phyloP scores from a whole-genome alignment of 2,329 filamentous ascomycete species.

The Ophiostoma fasciatum region DNA sequence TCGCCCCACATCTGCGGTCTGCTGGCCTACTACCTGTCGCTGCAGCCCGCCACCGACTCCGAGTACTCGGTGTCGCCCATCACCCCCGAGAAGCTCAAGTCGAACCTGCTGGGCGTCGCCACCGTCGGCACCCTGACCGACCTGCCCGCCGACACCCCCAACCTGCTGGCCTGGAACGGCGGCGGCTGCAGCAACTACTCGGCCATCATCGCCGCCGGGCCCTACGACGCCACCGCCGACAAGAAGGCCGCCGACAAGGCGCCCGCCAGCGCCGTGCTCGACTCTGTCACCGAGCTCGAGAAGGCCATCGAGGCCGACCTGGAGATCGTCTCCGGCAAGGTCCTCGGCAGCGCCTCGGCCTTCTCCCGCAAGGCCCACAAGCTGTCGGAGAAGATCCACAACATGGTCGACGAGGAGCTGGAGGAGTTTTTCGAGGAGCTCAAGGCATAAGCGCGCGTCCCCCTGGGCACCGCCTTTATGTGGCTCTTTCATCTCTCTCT shows the following conservation, averaged over 20 bases:
- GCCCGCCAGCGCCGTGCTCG: conserved; percentile 18
- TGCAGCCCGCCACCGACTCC: conserved; percentile 80
- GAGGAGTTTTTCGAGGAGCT: conserved; percentile 43
- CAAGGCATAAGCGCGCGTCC: conserved; percentile 20
- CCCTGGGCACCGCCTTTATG: too few relatives aligned
- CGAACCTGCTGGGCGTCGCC: conserved; percentile 67
- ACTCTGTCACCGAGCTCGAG: conserved; percentile 44
- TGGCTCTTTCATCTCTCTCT: conserved; percentile 1
- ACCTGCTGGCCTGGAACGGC: conserved; percentile 98
- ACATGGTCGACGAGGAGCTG: conserved; percentile 46
- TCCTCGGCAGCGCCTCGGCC: conserved; percentile 37
- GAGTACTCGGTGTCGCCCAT: conserved; percentile 81
- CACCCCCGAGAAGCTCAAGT: conserved; percentile 89
- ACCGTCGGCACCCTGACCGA: conserved; percentile 66
- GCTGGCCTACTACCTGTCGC: conserved; percentile 92
- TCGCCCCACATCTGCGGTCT: conserved; percentile 95
- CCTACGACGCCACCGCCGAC: conserved; percentile 37
- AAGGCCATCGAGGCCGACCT: conserved; percentile 46
- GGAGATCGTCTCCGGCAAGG: conserved; percentile 40
- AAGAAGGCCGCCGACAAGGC: conserved; percentile 20
- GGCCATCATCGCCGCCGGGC: conserved; percentile 59
- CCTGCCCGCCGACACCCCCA: conserved; percentile 74
- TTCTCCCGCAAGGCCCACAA: conserved; percentile 43
- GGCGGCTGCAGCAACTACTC: conserved; percentile 87
- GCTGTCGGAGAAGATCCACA: conserved; percentile 47